These are phyloP conservation scores for Chrysosporium queenslandicum DNA, from an alignment of 2,329 filamentous ascomycete genomes.

Conservation along the genomic window DNA sequence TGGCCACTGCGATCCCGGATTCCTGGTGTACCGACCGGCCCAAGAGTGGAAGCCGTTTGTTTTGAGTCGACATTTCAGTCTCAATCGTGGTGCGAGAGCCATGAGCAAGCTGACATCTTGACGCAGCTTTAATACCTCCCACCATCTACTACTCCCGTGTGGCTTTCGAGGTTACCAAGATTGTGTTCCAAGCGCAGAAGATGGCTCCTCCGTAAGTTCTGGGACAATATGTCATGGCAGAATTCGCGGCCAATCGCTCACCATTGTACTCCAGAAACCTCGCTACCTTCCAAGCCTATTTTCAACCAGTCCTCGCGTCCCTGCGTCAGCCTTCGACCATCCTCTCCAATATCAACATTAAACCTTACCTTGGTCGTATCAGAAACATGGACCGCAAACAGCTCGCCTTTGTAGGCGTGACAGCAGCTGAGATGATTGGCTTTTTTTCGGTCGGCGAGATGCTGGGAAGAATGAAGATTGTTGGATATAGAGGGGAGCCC, in stretches of 20 bases:
- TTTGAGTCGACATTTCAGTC: not conserved
- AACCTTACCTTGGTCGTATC: conserved; percentile 39
- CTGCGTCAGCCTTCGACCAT: conserved; percentile 60
- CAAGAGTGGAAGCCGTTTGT: not conserved
- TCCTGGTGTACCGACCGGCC: not conserved
- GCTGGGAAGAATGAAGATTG: conserved; percentile 85
- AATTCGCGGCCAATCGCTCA: conserved; percentile 10
- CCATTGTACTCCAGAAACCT: conserved; percentile 50
- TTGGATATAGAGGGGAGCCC: conserved; percentile 74
- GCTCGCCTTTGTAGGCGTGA: conserved; percentile 61
- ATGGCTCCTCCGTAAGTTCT: conserved; percentile 84
- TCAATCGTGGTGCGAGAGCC: not conserved
- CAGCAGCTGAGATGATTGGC: conserved; percentile 76
- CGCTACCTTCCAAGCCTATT: conserved; percentile 76
- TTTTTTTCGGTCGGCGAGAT: conserved; percentile 99
- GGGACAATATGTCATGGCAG: not conserved
- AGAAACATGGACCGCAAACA: conserved; percentile 63
- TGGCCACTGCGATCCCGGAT: not conserved
- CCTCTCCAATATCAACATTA: conserved; percentile 27
- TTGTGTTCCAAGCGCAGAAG: conserved; percentile 77
- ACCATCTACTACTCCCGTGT: conserved; percentile 89
- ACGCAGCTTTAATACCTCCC: conserved; percentile 48
- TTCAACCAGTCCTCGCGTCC: conserved; percentile 62
- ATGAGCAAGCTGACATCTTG: not conserved
- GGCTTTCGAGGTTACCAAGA: conserved; percentile 73